These are phyloP conservation scores for Rhinocladiella similis DNA, from an alignment of 2,329 filamentous ascomycete genomes.

Conservation along the genomic window DNA sequence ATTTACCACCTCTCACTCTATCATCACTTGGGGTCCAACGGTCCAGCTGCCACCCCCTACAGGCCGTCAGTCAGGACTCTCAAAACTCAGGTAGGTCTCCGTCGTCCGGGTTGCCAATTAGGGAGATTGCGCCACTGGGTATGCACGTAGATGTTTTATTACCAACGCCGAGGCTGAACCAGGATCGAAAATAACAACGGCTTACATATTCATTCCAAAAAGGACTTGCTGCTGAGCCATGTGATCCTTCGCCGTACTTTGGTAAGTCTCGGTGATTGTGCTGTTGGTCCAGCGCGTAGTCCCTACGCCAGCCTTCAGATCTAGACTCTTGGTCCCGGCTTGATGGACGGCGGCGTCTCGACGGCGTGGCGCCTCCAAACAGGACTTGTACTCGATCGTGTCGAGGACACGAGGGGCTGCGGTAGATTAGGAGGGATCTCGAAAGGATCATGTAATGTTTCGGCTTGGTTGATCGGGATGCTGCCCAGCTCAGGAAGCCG, in stretches of 20 bases:
- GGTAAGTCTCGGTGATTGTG: neutral
- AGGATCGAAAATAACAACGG: slow-evolving; percentile 21
- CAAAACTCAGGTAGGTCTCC: too few relatives aligned
- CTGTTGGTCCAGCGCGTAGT: neutral
- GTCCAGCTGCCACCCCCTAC: slow-evolving; percentile 51
- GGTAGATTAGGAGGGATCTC: too few relatives aligned
- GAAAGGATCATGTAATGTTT: too few relatives aligned
- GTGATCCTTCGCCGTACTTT: slow-evolving; percentile 3
- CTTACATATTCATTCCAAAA: slow-evolving; percentile 24
- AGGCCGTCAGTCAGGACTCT: neutral
- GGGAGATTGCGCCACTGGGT: slow-evolving; percentile 14
- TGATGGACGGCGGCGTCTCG: neutral
- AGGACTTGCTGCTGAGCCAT: slow-evolving; percentile 14
- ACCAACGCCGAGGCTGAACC: neutral
- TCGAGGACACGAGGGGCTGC: too few relatives aligned
- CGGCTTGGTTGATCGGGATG: too few relatives aligned
- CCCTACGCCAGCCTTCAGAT: neutral
- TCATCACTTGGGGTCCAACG: slow-evolving; percentile 74
- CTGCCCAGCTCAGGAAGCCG: neutral
- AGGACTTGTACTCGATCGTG: too few relatives aligned
- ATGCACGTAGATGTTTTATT: neutral
- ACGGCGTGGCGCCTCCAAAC: too few relatives aligned
- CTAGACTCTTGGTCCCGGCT: neutral
- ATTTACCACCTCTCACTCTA: slow-evolving; percentile 72
- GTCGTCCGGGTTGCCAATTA: slow-evolving; percentile 7